These are phyloP conservation scores for Rhytidhysteron rufulum DNA, from an alignment of 2,329 filamentous ascomycete genomes.

Conservation along the genomic window DNA sequence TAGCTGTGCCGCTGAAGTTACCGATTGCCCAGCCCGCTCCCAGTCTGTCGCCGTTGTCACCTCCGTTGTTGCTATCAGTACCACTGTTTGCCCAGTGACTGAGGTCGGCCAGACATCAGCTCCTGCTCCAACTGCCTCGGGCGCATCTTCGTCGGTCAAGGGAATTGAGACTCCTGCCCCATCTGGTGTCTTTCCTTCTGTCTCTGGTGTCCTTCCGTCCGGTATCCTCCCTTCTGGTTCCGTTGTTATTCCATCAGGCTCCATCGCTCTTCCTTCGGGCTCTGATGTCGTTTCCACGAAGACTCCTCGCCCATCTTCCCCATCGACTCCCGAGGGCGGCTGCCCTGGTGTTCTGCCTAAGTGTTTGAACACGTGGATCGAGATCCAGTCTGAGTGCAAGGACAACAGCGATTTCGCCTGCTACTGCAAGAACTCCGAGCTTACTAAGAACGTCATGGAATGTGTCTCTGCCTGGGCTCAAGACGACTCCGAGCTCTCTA, in stretches of 20 bases:
- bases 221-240: neutral
- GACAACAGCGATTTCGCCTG: conserved; percentile 79
- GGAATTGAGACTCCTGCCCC: neutral
- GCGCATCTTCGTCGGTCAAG: no score
- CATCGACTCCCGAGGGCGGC: neutral
- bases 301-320: neutral
- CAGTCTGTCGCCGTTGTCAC: conserved; percentile 2
- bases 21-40: conserved; percentile 2
- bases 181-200: neutral
- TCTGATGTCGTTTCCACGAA: conserved; percentile 1
- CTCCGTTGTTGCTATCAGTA: conserved; percentile 6
- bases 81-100: conserved; percentile 6
- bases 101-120: neutral
- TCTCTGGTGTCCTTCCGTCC: neutral
- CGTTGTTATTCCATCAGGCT: neutral
- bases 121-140: neutral
- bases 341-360: conserved; percentile 69
- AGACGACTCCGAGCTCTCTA: conserved; percentile 60
- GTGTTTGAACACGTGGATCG: conserved; percentile 88
- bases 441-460: conserved; percentile 73
- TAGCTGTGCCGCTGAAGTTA: conserved; percentile 4
- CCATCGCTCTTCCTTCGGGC: neutral
- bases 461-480: conserved; percentile 77
- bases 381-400: conserved; percentile 64
- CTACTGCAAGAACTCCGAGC: conserved; percentile 78